phyloP scores from a whole-genome alignment of 2,329 filamentous ascomycete genomes.

The Pseudogymnoascus sp. region DNA sequence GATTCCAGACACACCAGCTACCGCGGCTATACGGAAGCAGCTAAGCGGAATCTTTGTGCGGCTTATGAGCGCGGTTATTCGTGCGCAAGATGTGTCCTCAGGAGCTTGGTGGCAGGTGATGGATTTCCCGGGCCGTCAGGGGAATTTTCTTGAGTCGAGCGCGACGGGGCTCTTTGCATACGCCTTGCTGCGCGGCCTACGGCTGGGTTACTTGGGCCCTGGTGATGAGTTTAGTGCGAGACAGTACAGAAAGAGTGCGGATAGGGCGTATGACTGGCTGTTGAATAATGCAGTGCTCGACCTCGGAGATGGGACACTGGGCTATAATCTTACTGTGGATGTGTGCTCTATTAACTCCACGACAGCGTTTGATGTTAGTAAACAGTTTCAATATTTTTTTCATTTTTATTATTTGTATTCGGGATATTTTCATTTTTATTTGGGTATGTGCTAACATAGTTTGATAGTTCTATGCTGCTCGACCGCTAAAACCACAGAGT shows the following conservation, averaged over 20 bases:
- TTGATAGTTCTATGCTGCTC: neutral
- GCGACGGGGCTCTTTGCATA: constrained; percentile 33
- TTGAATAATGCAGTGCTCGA: constrained; percentile 12
- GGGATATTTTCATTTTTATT: too few species aligned
- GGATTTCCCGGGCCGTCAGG: constrained; percentile 19
- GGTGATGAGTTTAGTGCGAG: neutral
- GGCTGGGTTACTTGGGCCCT: constrained; percentile 29
- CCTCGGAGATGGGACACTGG: neutral
- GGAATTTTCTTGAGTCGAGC: constrained; percentile 34
- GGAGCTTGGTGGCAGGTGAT: constrained; percentile 34
- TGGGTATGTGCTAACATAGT: neutral
- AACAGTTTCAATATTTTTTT: neutral
- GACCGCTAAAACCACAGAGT: constrained; percentile 9
- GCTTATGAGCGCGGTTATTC: neutral
- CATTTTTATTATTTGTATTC: neutral
- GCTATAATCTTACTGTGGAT: constrained; percentile 9
- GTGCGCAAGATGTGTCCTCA: constrained; percentile 17
- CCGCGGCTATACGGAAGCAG: neutral
- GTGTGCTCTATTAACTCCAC: constrained; percentile 8
- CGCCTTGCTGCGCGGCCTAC: constrained; percentile 30
- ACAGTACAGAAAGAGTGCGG: constrained; percentile 9
- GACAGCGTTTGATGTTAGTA: constrained; percentile 3
- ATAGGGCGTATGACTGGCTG: constrained; percentile 19
- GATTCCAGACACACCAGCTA: neutral
- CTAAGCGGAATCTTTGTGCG: neutral